A percentile compares a stretch with the other conserved stretches of the same genome.
Conservation (phyloP, 2,329 filamentous ascomycete genomes). For the Cordyceps fumosorosea region DNA sequence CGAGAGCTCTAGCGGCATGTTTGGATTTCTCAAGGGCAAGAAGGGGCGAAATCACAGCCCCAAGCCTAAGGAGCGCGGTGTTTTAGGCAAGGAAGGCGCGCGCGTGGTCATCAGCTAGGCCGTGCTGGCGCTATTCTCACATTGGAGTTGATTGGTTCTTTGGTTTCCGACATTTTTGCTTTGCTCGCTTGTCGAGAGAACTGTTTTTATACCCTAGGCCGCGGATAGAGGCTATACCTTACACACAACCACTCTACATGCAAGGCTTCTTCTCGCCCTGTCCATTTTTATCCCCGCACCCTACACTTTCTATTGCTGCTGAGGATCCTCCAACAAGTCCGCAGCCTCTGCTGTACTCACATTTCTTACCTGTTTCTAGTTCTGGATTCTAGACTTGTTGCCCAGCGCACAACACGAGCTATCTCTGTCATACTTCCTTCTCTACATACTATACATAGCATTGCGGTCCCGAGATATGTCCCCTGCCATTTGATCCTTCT, state of each 20-base stretch:
- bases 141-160: neutral
- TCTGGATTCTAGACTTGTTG: neutral
- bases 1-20: conserved; percentile 65
- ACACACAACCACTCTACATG: neutral
- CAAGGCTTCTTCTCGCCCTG: neutral
- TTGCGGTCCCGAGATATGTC: neutral
- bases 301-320: neutral
- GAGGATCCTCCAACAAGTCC: neutral
- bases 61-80: conserved; percentile 88
- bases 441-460: conserved; percentile 1
- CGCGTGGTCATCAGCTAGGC: conserved; percentile 66
- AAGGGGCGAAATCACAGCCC: conserved; percentile 87
- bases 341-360: neutral
- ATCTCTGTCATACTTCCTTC: neutral
- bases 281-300: neutral
- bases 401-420: neutral
- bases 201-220: conserved; percentile 12
- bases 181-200: neutral
- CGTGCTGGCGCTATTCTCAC: neutral
- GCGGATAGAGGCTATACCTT: conserved; percentile 4
- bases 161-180: neutral
- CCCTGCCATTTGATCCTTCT: neutral
- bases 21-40: conserved; percentile 83
- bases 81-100: conserved; percentile 90
- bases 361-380: neutral